These are phyloP conservation scores for Calophaca sinica DNA, from an alignment of 306 rosid genomes.

Conservation along the genomic window DNA sequence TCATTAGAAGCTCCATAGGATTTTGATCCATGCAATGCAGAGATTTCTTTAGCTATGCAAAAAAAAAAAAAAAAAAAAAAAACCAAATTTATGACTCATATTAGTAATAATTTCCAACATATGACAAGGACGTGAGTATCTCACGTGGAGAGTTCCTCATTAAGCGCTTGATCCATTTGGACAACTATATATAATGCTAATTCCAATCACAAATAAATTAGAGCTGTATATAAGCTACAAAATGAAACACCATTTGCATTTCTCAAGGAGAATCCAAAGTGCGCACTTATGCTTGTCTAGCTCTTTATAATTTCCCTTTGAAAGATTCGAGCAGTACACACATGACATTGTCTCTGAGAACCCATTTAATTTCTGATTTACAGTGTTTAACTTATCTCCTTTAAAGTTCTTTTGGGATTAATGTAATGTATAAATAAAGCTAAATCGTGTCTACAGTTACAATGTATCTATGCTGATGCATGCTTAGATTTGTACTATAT, in stretches of 20 bases:
- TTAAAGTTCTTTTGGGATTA: constrained; percentile 9
- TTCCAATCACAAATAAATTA: neutral
- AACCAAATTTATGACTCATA: constrained; percentile 18
- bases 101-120: constrained; percentile 23
- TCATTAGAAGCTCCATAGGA: constrained; percentile 41
- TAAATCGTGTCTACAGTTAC: constrained; percentile 21
- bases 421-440: constrained; percentile 19
- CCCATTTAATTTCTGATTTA: constrained; percentile 33
- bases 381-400: constrained; percentile 22
- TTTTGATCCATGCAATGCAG: constrained; percentile 41
- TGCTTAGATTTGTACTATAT: constrained; percentile 38
- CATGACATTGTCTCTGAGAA: constrained; percentile 47
- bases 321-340: constrained; percentile 49
- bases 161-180: constrained; percentile 38
- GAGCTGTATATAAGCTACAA: neutral
- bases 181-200: neutral
- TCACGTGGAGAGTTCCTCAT: constrained; percentile 54
- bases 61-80: neutral
- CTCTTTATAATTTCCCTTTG: constrained; percentile 39
- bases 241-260: constrained; percentile 15
- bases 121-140: constrained; percentile 40
- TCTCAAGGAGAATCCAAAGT: constrained; percentile 58
- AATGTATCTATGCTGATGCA: constrained; percentile 15
- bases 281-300: constrained; percentile 45
- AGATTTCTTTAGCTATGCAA: neutral